phyloP scores from a whole-genome alignment of 1,284 basidiomycete species.

The Pseudozyma hubeiensis region DNA sequence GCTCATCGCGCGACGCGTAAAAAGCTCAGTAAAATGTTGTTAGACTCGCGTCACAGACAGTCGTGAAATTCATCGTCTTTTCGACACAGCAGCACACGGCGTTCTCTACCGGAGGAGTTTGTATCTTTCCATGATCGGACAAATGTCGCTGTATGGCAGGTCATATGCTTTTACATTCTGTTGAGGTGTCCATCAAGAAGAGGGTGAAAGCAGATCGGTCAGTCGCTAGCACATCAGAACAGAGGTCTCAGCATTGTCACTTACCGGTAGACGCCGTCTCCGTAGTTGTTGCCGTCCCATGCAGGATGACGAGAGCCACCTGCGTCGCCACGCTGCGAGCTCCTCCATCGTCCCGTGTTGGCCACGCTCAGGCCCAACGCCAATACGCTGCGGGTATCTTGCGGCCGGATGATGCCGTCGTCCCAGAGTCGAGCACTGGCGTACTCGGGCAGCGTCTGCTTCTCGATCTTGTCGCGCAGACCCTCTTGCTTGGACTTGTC shows the following conservation, averaged over 20 bases:
- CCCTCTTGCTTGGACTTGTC: conserved; percentile 66
- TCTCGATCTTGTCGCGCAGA: conserved; percentile 83
- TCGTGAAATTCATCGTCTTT: too few relatives aligned
- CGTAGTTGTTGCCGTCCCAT: conserved; percentile 62
- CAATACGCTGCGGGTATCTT: conserved; percentile 88
- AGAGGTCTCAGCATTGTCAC: background rate
- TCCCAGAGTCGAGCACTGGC: conserved; percentile 92
- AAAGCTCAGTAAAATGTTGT: conserved; percentile 9
- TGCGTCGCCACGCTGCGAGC: conserved; percentile 39
- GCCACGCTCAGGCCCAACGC: conserved; percentile 85
- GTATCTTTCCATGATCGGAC: too few relatives aligned
- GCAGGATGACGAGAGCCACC: conserved; percentile 53
- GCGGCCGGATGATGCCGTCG: conserved; percentile 90
- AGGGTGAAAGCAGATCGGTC: background rate
- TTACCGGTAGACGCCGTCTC: conserved; percentile 51
- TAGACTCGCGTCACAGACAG: conserved; percentile 4
- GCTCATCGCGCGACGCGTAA: conserved; percentile 42
- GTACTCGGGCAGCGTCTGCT: conserved; percentile 85
- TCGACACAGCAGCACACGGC: too few relatives aligned
- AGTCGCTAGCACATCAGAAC: background rate
- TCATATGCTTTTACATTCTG: conserved; percentile 3
- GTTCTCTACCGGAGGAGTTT: too few relatives aligned
- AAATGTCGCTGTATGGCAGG: too few relatives aligned
- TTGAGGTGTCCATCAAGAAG: background rate
- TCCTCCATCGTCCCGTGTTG: conserved; percentile 60